phyloP scores from a whole-genome alignment of 83 land plant genomes.

The Picea abies region DNA sequence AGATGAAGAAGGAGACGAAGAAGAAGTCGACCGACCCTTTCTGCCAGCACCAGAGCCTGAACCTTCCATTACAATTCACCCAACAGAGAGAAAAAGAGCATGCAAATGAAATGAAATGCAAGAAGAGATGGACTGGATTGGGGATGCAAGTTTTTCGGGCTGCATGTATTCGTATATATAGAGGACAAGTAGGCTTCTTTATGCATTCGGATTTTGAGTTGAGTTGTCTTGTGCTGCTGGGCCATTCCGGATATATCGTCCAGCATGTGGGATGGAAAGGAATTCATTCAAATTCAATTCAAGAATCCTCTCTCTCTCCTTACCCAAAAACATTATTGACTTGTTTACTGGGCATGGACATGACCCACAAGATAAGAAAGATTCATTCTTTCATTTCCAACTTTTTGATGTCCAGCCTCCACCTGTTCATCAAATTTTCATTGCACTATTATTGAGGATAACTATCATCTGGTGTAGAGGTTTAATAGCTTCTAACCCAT shows the following conservation, averaged over 20 bases:
- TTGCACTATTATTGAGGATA: too few species aligned
- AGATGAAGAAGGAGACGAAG: background rate
- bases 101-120: background rate
- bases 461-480: too few species aligned
- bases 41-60: background rate
- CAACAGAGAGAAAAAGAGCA: background rate
- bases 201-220: background rate
- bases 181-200: background rate
- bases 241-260: too few species aligned
- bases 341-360: background rate
- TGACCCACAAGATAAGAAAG: conserved; percentile 13
- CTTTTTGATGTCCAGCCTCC: background rate
- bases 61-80: conserved; percentile 12
- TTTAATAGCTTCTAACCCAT: too few species aligned
- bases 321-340: conserved; percentile 5
- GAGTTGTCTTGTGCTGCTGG: background rate
- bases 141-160: background rate
- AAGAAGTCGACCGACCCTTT: background rate
- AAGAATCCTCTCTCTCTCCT: conserved; percentile 10
- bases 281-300: background rate
- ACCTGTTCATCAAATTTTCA: too few species aligned
- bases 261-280: background rate
- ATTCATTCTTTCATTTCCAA: background rate
- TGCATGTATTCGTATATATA: background rate
- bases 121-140: background rate